Base-by-base conservation (phyloP, 2,329 filamentous ascomycete genomes). In the Nemania abortiva region DNA sequence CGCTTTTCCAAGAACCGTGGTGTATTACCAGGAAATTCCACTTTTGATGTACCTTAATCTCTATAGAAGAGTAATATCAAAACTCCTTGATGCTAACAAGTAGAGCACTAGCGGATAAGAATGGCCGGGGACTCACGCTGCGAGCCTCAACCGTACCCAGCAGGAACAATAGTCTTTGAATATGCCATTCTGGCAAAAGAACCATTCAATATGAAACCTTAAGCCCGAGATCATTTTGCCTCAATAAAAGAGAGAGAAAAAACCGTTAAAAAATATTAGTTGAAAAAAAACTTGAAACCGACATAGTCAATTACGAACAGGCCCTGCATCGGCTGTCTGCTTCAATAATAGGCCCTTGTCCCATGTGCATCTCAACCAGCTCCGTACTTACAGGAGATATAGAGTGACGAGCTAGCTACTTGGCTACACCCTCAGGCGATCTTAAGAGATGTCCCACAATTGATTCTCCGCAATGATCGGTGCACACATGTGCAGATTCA, bases 141-240 rank as follows among this genome's bases (percentile, higher is more conserved):
- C 55, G 42, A 70, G 59, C 60, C 59, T 64, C 56, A 64, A 54
- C 34, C 45, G 34, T 61, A 49, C 22, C 55, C 15, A 59, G 52
- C 27, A 62, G 55, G 61, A 57, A 63, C 22, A 59, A 13, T 11
- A 52, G 31, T 68, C 31, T 61, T 63, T 59, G 65, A 49, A 57
- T 39, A 59, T 64, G 61, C 29, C 31, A 70, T 69, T 69, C 69
- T 70, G 66, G 66, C 62, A 69, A 69, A 70, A 66, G 49, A 37
- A 50, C 53, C 63, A 53, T 63, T 63, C 63, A 56, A 70, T 70
- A 69, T 70, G 69, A 70, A 69, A 66, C 66, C 62, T 63, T 62
- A 58, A 63, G 54, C 45, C 61, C 66, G 58, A 66, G 52, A 50
- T 61, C 31, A 70, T 70, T 70, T 69, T 70, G 69, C 62, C 69